Evolutionary conservation across 257 asterid species (phyloP).

Genomic region (Ballota nigra): DNA sequence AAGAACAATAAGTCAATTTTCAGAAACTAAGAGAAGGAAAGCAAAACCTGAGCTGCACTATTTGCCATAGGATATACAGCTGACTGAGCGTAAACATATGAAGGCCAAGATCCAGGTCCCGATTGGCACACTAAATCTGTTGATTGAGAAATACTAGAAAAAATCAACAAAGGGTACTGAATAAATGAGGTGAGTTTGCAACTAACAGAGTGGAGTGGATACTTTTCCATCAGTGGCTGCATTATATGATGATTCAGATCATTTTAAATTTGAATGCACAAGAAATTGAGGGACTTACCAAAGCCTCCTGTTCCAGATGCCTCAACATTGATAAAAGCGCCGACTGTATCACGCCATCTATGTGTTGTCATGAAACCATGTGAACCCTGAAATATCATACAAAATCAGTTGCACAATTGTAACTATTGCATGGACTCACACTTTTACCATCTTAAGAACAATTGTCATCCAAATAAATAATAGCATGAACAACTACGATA

Average conservation of each 20-base stretch:
- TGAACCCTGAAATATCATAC: slow-evolving; percentile 67
- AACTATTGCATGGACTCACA: slow-evolving; percentile 12
- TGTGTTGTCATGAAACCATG: slow-evolving; percentile 97
- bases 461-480: background rate
- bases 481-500: background rate
- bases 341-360: slow-evolving; percentile 87
- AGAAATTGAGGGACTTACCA: slow-evolving; percentile 47
- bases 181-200: slow-evolving; percentile 13
- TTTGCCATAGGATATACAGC: slow-evolving; percentile 93
- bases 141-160: slow-evolving; percentile 28
- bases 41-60: slow-evolving; percentile 95
- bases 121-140: slow-evolving; percentile 97
- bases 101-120: slow-evolving; percentile 99
- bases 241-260: slow-evolving; percentile 12
- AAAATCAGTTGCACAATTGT: slow-evolving; percentile 13
- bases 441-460: slow-evolving; percentile 1
- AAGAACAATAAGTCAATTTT: background rate
- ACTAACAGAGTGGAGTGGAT: slow-evolving; percentile 7
- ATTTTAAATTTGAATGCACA: slow-evolving; percentile 13
- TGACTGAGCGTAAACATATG: slow-evolving; percentile 76
- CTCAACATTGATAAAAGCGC: slow-evolving; percentile 85
- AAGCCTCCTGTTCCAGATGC: slow-evolving; percentile 98
- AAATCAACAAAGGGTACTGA: slow-evolving; percentile 17
- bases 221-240: slow-evolving; percentile 9
- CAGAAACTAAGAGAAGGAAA: slow-evolving; percentile 10